Evolutionary conservation across 23 red algal genomes (phyloP).

Genomic region (Gracilaria gracilis): DNA sequence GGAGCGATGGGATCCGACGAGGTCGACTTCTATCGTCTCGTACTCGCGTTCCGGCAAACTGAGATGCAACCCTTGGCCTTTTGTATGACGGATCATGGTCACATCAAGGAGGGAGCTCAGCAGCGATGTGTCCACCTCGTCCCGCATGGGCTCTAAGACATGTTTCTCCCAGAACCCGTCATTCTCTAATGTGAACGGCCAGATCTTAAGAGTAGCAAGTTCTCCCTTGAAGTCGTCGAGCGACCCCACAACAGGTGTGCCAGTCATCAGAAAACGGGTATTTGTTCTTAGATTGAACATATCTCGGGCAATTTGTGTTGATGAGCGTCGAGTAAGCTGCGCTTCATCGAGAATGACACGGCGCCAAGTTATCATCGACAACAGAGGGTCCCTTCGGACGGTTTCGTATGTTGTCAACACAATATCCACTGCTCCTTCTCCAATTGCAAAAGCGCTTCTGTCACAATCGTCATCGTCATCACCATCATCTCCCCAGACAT

Average conservation of each 20-base stretch:
- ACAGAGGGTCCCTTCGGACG: constrained; percentile 21
- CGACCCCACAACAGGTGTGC: constrained; percentile 46
- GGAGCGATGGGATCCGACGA: constrained; percentile 59
- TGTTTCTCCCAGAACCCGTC: constrained; percentile 67
- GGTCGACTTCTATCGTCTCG: constrained; percentile 57
- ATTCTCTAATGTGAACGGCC: constrained; percentile 63
- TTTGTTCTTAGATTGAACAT: constrained; percentile 66
- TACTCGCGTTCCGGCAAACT: constrained; percentile 35
- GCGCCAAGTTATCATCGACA: constrained; percentile 61
- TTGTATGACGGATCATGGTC: constrained; percentile 76
- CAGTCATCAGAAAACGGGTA: constrained; percentile 66
- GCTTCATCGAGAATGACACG: constrained; percentile 75
- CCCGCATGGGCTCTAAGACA: constrained; percentile 12
- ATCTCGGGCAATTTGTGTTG: constrained; percentile 55
- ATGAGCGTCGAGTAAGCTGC: constrained; percentile 67
- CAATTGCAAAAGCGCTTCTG: constrained; percentile 31
- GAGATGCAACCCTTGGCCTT: constrained; percentile 48
- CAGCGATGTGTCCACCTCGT: not conserved
- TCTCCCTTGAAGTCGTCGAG: constrained; percentile 62
- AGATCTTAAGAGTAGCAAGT: constrained; percentile 57
- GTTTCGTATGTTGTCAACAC: constrained; percentile 60
- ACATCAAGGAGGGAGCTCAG: constrained; percentile 45
- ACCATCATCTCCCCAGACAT: constrained; percentile 38
- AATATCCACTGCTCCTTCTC: constrained; percentile 58
- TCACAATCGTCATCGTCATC: not conserved